Base-by-base conservation (phyloP, 2,329 filamentous ascomycete species). In the Fonsecaea multimorphosa region DNA sequence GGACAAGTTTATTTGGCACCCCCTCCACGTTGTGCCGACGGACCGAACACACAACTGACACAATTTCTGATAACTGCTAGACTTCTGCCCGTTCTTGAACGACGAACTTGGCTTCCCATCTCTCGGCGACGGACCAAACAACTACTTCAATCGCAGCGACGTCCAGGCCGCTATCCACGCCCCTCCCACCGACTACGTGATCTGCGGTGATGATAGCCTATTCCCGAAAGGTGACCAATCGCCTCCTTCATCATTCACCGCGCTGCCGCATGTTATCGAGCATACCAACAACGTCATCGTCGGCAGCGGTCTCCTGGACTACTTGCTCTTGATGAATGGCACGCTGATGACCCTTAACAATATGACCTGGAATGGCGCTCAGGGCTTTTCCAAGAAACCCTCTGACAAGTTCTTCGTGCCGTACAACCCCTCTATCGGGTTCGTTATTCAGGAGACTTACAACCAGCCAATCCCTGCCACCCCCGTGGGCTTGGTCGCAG, bases 21-120 rank as follows among this genome's bases (percentile, higher is more conserved):
- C 27, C 52, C 14, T 14, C 19, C 19, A 3, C 8, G 5, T 27
- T 11, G 44, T 24, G 19, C 22, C 22, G 7, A 24, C 11, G 44
- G 8, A 49, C 19, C 5, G 22, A 19, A 54, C 52, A 32, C 52
- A 1, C 11, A 11, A n/a, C 14, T 54, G n/a, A 54, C 32, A 9
- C n/a, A 12, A 49, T 14, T 19, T 12, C 3, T 14, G 44, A 24
- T 6, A 3, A 14, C 29, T 93, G 14, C 85, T 86, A 2, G 87
- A 86, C 7, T 89, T 87, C n/a, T 95, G 91, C 74, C 91, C 91
- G 0, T 72, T 87, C 2, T 79, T 86, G 1, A 91, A 86, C 83
- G 88, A 92, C 64, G 85, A 89, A 0, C 81, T 93, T 2, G 87
- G 87, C 19, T 89, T 89, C 77, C 88, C 89, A 0, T 69, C 67